phyloP scores from a whole-genome alignment of 225 moss, liverwort and hornwort species.

The Neckera pumila region DNA sequence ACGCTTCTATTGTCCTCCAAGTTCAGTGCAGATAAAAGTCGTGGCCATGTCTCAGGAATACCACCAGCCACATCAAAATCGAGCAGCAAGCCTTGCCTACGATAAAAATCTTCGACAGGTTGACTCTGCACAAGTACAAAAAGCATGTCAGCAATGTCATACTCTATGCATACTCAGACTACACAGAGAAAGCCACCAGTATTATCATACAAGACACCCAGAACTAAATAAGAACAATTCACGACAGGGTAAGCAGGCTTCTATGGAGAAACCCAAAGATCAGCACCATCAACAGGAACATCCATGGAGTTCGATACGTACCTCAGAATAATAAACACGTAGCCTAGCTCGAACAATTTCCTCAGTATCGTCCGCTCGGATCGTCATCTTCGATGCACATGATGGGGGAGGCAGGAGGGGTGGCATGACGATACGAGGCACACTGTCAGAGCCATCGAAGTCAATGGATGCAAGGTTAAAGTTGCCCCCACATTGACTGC shows the following conservation, averaged over 20 bases:
- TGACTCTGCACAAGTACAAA: constrained; percentile 52
- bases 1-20: constrained; percentile 40
- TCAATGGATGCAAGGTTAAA: constrained; percentile 84
- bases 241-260: not conserved
- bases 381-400: constrained; percentile 72
- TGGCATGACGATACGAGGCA: constrained; percentile 71
- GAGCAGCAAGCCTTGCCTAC: constrained; percentile 45
- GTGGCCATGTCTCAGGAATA: constrained; percentile 86
- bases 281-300: not conserved
- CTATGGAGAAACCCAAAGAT: not conserved
- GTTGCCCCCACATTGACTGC: constrained; percentile 86
- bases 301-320: not conserved
- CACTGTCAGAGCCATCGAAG: constrained; percentile 39
- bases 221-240: not conserved
- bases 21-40: constrained; percentile 64
- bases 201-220: not conserved
- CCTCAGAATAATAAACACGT: constrained; percentile 71
- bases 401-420: constrained; percentile 68
- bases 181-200: not conserved
- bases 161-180: not conserved
- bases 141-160: not conserved
- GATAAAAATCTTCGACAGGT: constrained; percentile 82
- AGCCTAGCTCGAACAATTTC: constrained; percentile 73
- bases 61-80: constrained; percentile 92
- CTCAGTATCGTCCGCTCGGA: constrained; percentile 75